Conservation (phyloP, 805 yeast genomes). For the Nakazawaea peltata region DNA sequence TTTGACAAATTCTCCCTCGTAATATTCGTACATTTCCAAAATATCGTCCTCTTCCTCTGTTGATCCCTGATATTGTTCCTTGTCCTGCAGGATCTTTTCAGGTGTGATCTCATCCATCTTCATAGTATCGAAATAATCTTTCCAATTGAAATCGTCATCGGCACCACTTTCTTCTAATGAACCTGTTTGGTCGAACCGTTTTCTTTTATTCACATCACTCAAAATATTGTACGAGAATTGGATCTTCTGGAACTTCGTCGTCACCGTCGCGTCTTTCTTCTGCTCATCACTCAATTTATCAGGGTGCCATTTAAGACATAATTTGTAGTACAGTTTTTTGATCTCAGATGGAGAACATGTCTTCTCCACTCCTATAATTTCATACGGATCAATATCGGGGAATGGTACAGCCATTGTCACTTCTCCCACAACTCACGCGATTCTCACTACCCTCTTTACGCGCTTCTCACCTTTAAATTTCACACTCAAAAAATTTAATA, state of each 20-base stretch:
- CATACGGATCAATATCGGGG: constrained; percentile 58
- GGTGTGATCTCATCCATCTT: constrained; percentile 42
- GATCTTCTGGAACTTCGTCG: constrained; percentile 48
- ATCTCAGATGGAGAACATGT: constrained; percentile 43
- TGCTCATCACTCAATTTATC: constrained; percentile 43
- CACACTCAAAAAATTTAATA: neutral
- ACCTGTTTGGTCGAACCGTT: constrained; percentile 66
- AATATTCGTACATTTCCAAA: constrained; percentile 44
- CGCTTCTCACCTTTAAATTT: neutral
- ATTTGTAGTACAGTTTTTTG: constrained; percentile 58
- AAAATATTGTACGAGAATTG: constrained; percentile 71
- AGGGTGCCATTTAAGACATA: constrained; percentile 62
- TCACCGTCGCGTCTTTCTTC: constrained; percentile 22
- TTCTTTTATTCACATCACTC: constrained; percentile 47
- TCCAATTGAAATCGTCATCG: constrained; percentile 46
- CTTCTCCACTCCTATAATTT: constrained; percentile 32
- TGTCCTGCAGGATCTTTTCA: constrained; percentile 67
- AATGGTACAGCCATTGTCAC: constrained; percentile 30
- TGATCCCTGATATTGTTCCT: constrained; percentile 51
- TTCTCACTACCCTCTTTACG: too few species aligned
- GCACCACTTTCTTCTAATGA: constrained; percentile 34
- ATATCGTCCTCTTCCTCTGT: constrained; percentile 56
- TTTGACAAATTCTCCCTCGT: constrained; percentile 60
- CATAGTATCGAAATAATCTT: constrained; percentile 41
- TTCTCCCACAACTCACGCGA: too few species aligned